These are phyloP conservation scores for Fusarium xylarioides DNA, from an alignment of 2,329 filamentous ascomycete genomes.

Conservation along the genomic window DNA sequence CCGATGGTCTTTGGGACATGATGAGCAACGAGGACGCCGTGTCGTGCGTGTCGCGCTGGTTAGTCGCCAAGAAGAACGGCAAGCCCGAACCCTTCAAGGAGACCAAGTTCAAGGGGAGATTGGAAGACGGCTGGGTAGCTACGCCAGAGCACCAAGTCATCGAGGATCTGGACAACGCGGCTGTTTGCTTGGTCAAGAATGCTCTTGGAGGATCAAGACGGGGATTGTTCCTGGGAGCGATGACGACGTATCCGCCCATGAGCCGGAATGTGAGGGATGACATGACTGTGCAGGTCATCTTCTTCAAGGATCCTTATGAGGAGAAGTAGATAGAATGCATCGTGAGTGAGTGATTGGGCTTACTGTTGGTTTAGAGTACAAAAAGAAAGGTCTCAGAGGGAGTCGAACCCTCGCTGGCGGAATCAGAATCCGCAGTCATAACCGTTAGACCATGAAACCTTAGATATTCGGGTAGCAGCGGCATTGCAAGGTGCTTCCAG, in stretches of 20 bases:
- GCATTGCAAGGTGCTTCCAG: not conserved
- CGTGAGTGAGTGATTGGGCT: not conserved
- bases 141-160: constrained; percentile 71
- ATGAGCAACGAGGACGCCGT: constrained; percentile 67
- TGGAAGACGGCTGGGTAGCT: constrained; percentile 38
- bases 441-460: not conserved
- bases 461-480: not conserved
- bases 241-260: constrained; percentile 76
- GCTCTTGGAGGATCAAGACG: constrained; percentile 79
- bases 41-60: constrained; percentile 65
- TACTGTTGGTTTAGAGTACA: not conserved
- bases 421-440: not conserved
- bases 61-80: constrained; percentile 43
- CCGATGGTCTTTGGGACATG: constrained; percentile 73
- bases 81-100: constrained; percentile 38
- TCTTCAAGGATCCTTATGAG: constrained; percentile 59
- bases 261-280: constrained; percentile 75
- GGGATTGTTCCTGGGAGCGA: constrained; percentile 76
- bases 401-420: not conserved
- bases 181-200: constrained; percentile 83
- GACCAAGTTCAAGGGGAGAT: constrained; percentile 26
- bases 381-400: not conserved
- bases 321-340: constrained; percentile 71
- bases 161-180: constrained; percentile 78
- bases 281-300: constrained; percentile 85